Base-by-base conservation (phyloP, 2,329 filamentous ascomycete genomes). In the Fusarium burgessii region DNA sequence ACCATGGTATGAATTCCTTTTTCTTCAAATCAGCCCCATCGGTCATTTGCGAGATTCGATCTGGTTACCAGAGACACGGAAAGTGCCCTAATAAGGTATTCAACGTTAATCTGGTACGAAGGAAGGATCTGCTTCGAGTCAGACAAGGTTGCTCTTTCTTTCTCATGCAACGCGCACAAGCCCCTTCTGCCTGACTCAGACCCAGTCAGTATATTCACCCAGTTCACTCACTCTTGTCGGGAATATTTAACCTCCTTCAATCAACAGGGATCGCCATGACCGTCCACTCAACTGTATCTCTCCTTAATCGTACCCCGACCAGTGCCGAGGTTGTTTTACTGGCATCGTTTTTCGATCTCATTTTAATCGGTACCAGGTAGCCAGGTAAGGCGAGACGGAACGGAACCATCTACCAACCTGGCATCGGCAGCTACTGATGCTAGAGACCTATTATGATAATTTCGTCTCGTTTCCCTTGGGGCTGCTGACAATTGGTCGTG, bases 341-440 rank as follows among this genome's bases (percentile, higher is more conserved):
- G 11, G 20, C 20, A 27, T 38, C 20, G 23, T 35, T 29, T 29
- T 23, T 59, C 17, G 15, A 42, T 59, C 56, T 63, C 38, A 52
- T 15, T 50, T 45, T 25, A 55, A 40, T 38, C 59, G 46, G 50
- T 58, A 27, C 29, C 45, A 63, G 46, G 29, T 29, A 23, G 32
- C 46, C 32, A 32, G 46, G 46, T 29, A 49, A 49, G n/a, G 51
- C 51, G 35, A 47, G 35, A 51, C 45, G 59, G 59, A 40, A 51
- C 45, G 59, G 59, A 40, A 58, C 50, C 45, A 52, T 56, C 40
- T 52, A 36, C 29, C 29, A 56, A 46, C 52, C 45, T 29, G 32
- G 55, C 57, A 56, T 64, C 51, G 45, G 40, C 60, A 63, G 62
- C 46, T 60, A 66, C 60, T 54, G 59, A 64, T 51, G 29, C 20